These are phyloP conservation scores for Asterionellopsis glacialis DNA, from an alignment of 108 stramenopile species.

Conservation along the genomic window DNA sequence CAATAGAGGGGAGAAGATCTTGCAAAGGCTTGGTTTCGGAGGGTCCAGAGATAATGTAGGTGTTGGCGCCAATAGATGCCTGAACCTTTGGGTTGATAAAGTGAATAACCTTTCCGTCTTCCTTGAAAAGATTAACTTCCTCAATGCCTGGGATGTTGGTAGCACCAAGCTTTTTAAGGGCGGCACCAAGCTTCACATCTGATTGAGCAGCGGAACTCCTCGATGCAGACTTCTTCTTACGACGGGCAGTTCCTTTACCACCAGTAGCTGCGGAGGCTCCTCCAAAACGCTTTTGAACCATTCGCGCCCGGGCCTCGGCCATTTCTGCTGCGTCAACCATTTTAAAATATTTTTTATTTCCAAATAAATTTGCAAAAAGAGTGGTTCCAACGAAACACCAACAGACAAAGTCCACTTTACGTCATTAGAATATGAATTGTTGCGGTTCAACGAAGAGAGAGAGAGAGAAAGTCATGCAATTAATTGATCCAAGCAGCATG, in stretches of 20 bases:
- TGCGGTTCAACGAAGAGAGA: too few species aligned
- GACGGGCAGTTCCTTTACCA: slow-evolving; percentile 88
- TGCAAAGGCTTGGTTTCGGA: slow-evolving; percentile 92
- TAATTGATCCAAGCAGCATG: too few species aligned
- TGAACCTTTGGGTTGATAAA: slow-evolving; percentile 96
- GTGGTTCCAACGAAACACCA: background rate
- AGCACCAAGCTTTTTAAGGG: slow-evolving; percentile 95
- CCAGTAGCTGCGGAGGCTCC: slow-evolving; percentile 79
- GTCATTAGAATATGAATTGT: background rate
- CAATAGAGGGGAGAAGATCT: slow-evolving; percentile 92
- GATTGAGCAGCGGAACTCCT: slow-evolving; percentile 83
- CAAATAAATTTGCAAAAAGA: background rate
- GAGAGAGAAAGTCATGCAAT: too few species aligned
- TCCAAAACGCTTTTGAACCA: slow-evolving; percentile 93
- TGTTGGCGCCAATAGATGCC: slow-evolving; percentile 94
- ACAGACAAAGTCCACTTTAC: background rate
- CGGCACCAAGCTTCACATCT: slow-evolving; percentile 89
- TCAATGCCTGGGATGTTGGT: slow-evolving; percentile 98
- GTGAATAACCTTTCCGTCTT: slow-evolving; percentile 96
- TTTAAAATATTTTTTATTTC: slow-evolving; percentile 4
- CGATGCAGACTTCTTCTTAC: slow-evolving; percentile 91
- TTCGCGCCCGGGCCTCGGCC: slow-evolving; percentile 73
- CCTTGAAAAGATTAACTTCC: slow-evolving; percentile 98
- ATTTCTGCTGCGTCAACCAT: slow-evolving; percentile 70
- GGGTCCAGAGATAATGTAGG: slow-evolving; percentile 92